phyloP scores from a whole-genome alignment of 805 yeast species.

The Ogataea ramenticola region DNA sequence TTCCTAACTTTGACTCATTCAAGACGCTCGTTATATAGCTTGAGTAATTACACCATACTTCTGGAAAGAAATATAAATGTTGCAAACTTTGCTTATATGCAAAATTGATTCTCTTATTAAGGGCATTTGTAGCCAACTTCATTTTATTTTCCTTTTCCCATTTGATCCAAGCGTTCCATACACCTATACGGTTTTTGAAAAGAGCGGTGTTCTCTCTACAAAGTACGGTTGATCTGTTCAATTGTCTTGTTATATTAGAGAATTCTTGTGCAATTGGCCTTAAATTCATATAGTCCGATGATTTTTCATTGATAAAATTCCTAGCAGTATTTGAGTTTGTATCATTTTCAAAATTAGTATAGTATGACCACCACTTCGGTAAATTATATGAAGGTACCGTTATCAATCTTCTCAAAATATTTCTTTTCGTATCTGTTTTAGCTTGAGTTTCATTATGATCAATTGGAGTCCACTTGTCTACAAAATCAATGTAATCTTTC shows the following conservation, averaged over 20 bases:
- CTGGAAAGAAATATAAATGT: conserved; percentile 57
- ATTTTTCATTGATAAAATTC: conserved; percentile 73
- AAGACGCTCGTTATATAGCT: conserved; percentile 3
- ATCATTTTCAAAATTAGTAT: conserved; percentile 78
- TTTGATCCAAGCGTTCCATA: conserved; percentile 70
- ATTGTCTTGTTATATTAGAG: conserved; percentile 39
- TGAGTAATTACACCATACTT: conserved; percentile 65
- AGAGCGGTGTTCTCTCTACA: conserved; percentile 2
- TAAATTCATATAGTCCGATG: conserved; percentile 82
- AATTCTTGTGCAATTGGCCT: conserved; percentile 71
- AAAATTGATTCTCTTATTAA: conserved; percentile 55
- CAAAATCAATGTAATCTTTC: conserved; percentile 75
- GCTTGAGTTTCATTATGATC: conserved; percentile 82
- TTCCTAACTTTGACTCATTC: not conserved
- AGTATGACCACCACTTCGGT: conserved; percentile 74
- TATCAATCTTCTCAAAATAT: conserved; percentile 60
- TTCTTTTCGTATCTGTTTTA: conserved; percentile 68
- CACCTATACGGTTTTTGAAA: conserved; percentile 35
- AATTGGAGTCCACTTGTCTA: conserved; percentile 70
- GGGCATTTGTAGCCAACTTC: conserved; percentile 41
- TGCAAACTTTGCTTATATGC: conserved; percentile 67
- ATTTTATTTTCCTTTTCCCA: conserved; percentile 75
- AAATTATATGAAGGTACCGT: conserved; percentile 70
- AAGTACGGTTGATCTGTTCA: not conserved
- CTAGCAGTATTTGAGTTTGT: conserved; percentile 71